Evolutionary conservation across 768 basidiomycete genomes (phyloP), one percentile per base, ranked within the genome.

Genomic region (Lentinula lateritia): DNA sequence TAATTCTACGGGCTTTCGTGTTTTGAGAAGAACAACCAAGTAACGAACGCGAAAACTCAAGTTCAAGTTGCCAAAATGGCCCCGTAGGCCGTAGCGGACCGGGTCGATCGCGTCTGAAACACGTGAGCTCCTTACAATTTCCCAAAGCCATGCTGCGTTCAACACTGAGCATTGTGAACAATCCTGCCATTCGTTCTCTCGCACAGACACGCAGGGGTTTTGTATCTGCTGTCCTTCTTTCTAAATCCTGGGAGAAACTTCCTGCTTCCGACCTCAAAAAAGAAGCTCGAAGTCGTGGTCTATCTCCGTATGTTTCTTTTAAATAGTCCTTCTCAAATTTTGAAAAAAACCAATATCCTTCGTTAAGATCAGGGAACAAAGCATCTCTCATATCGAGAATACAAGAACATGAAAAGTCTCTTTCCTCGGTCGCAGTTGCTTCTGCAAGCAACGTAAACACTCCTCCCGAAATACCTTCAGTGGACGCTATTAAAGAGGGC

Each of bases 321-420:
- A 3, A 13, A 9, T 20, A 42, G 52, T 46, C 58, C 53, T 58
- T 54, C 58, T 62, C 32, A 45, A 35, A 16, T 58, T 54, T 23
- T 39, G 32, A 50, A 50, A 50, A 50, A 42, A 41, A 61, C 39
- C 5, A 50, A 58, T 48, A 60, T 42, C 60, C 63, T 67, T 64
- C 52, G 50, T 42, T 43, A 53, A 89, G 87, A 28, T 80, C 74
- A 63, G 87, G 87, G 2, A 84, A 77, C 71, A 90, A 89, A 70
- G 73, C 82, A 3, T 76, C 75, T 3, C 71, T 89, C 35, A 75
- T 87, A 62, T 67, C 79, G 42, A 81, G 85, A 58, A 74, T 89
- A 53, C 76, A 81, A 63, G 76, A 83, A 66, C 74, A 80, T 52
- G 84, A 87, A 48, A 70, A 74, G 36, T 66, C 64, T 56, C 70